Base-by-base conservation (phyloP, 1,284 basidiomycete genomes). In the Fistulinella cinereoalba region DNA sequence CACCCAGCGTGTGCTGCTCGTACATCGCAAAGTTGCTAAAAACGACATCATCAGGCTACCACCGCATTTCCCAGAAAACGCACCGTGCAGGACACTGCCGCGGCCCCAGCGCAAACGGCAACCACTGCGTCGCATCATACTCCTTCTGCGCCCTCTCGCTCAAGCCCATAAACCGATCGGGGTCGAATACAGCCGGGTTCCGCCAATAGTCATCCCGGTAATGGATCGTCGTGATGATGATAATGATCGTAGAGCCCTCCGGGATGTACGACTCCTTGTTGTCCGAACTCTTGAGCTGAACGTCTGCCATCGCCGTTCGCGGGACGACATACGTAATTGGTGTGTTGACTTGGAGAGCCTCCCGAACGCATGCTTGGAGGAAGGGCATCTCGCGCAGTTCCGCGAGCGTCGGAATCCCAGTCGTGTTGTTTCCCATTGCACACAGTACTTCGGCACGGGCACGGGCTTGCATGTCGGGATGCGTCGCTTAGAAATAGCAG, bases 141-240 rank as follows among this genome's bases (percentile, higher is more conserved):
- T 37, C 43, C n/a, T 37, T 31, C 15, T 37, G 27, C 19, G 4
- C 13, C 10, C 42, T 27, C n/a, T 31, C 43, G 23, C 34, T 44
- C 34, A 31, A 6, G 3, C 27, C 43, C 34, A 37, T 44, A 15
- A 37, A 44, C 6, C 34, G 34, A 37, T 37, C 27, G 5, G 43
- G 43, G 23, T 44, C 31, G 7, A 44, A 44, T 18, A n/a, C n/a
- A 27, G 9, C 15, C 21, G 27, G 43, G 27, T 44, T 37, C n/a
- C 9, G n/a, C 43, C 43, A 37, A 18, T 44, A 44, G 18, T 44
- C 27, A 10, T 44, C 43, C 10, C 34, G 34, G 15, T 44, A 44
- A 16, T 37, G 43, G 5, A 37, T 44, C 11, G 43, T 24, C 21
- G 43, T 44, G 27, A 44, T 37, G 34, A 37, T 37, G 29, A 44